Percentiles rank a stretch among this genome's conserved stretches.
Conservation (phyloP, 805 yeast species). For the Komagataella populi region DNA sequence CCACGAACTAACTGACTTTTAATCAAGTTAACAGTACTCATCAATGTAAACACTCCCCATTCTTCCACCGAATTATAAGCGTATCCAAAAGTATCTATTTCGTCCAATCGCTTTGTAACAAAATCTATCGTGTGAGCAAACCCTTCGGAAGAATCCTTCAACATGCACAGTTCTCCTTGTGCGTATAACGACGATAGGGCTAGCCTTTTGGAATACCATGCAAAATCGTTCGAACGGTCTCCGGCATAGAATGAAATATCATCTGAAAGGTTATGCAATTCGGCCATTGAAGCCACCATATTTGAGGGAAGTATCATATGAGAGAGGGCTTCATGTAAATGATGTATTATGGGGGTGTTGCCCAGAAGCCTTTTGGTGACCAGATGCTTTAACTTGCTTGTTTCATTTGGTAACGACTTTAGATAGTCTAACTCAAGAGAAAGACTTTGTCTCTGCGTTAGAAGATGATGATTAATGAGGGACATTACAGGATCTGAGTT, state of each 20-base stretch:
- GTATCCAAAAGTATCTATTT: slow-evolving; percentile 39
- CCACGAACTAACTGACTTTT: slow-evolving; percentile 60
- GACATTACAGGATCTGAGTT: neutral
- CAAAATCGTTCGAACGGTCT: slow-evolving; percentile 66
- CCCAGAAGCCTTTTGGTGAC: slow-evolving; percentile 32
- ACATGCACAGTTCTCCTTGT: slow-evolving; percentile 66
- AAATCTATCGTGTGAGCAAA: slow-evolving; percentile 48
- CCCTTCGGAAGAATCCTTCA: slow-evolving; percentile 50
- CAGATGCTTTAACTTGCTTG: slow-evolving; percentile 14
- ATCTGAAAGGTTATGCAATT: slow-evolving; percentile 65
- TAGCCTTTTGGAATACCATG: slow-evolving; percentile 86
- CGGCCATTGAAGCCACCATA: slow-evolving; percentile 40
- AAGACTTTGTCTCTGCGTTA: neutral
- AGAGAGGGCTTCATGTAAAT: slow-evolving; percentile 39
- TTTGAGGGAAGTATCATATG: slow-evolving; percentile 55
- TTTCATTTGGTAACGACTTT: slow-evolving; percentile 6
- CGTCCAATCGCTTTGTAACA: slow-evolving; percentile 44
- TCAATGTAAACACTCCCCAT: slow-evolving; percentile 60
- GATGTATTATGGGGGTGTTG: slow-evolving; percentile 32
- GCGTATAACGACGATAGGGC: slow-evolving; percentile 60
- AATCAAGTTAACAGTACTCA: slow-evolving; percentile 50
- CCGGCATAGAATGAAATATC: slow-evolving; percentile 75
- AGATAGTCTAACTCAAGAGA: neutral
- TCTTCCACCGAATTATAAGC: slow-evolving; percentile 57
- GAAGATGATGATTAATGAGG: slow-evolving; percentile 3